phyloP scores from a whole-genome alignment of 2,329 filamentous ascomycete genomes.

The Neopestalotiopsis clavispora region DNA sequence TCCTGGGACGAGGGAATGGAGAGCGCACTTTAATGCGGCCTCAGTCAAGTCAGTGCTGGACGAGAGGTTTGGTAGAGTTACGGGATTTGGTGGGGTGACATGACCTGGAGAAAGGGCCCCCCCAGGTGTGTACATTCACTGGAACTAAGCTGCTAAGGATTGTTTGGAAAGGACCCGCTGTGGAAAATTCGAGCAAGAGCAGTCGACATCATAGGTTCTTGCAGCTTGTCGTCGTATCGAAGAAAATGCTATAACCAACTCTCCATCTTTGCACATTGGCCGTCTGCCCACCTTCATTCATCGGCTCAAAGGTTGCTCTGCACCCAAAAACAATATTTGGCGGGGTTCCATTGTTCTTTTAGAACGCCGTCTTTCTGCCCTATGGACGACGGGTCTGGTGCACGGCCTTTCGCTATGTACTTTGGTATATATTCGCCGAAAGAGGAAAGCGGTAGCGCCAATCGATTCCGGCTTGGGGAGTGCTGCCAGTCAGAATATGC shows the following conservation, averaged over 20 bases:
- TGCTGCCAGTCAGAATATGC: too few species aligned
- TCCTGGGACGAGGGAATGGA: background rate
- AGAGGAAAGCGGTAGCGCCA: constrained; percentile 1
- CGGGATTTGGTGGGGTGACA: constrained; percentile 6
- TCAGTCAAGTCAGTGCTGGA: constrained; percentile 22
- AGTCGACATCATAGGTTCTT: background rate
- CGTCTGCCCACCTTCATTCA: background rate
- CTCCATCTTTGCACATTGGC: background rate
- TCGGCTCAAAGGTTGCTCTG: background rate
- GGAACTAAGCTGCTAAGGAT: background rate
- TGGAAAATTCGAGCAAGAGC: background rate
- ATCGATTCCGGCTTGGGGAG: too few species aligned
- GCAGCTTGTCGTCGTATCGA: background rate
- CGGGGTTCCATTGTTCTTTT: background rate
- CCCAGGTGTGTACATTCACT: constrained; percentile 6
- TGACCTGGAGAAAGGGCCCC: background rate
- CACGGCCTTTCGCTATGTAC: constrained; percentile 24
- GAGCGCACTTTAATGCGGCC: constrained; percentile 22
- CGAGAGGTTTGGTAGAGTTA: constrained; percentile 5
- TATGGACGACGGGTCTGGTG: constrained; percentile 21
- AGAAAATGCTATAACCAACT: background rate
- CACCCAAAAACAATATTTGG: constrained; percentile 4
- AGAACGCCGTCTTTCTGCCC: constrained; percentile 2
- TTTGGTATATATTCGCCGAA: background rate
- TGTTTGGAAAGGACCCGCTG: background rate